phyloP scores from a whole-genome alignment of 345 rosid species.

The Adansonia digitata region DNA sequence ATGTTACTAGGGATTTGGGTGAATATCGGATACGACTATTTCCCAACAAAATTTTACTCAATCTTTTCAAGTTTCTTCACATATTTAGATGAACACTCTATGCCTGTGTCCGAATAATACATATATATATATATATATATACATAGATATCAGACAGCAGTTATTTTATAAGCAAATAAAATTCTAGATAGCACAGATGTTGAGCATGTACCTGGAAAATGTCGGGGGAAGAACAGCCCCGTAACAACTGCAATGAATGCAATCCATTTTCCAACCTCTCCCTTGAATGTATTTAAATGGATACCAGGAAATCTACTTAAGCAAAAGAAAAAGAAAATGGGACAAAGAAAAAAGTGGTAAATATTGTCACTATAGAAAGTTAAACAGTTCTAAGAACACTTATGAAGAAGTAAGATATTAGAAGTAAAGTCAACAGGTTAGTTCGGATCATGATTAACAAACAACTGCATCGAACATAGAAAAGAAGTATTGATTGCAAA shows the following conservation, averaged over 20 bases:
- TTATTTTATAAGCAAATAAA: too few relatives aligned
- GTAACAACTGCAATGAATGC: constrained; percentile 66
- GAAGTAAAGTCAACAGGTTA: constrained; percentile 76
- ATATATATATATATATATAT: too few relatives aligned
- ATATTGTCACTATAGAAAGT: constrained; percentile 56
- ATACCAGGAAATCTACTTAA: not conserved
- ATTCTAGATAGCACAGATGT: too few relatives aligned
- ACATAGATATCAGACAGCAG: too few relatives aligned
- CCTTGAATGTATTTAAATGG: constrained; percentile 35
- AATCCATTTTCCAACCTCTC: too few relatives aligned
- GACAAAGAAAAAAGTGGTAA: not conserved
- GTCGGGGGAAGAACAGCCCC: constrained; percentile 69
- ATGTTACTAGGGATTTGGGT: too few relatives aligned
- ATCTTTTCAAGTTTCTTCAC: too few relatives aligned
- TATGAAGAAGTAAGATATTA: constrained; percentile 79
- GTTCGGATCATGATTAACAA: constrained; percentile 81
- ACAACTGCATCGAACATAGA: constrained; percentile 63
- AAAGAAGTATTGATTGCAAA: not conserved
- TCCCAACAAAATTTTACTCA: too few relatives aligned
- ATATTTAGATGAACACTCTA: too few relatives aligned
- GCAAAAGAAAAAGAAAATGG: not conserved
- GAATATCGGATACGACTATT: too few relatives aligned
- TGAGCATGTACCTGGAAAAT: constrained; percentile 59
- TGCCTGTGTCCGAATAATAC: too few relatives aligned
- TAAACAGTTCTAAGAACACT: constrained; percentile 59